Evolutionary conservation across 345 rosid species (phyloP), one percentile per base, ranked within the genome.

Genomic region (Psidium guajava): DNA sequence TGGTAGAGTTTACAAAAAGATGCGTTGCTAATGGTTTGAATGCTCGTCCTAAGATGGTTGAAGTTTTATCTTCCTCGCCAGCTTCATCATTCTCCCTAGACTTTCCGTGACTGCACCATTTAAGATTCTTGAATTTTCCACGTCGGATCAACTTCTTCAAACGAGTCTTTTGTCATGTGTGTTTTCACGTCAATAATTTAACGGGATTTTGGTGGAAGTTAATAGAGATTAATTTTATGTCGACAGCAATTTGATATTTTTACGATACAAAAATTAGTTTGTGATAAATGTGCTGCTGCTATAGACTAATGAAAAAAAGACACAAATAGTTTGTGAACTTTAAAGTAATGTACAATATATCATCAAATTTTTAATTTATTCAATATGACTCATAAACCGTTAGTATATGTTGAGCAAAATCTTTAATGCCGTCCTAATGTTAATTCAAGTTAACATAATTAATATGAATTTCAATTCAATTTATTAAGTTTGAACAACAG

Each of bases 281-380:
- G 8, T n/a, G 8, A n/a, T 12, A n/a, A 59, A 59, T n/a, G 36
- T 0, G 6, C 0, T 8, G 28, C 2, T 0, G 0, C 13, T 27
- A 14, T 61, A 2, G 6, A 13, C 27, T 27, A 32, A 61, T 61
- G 40, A 7, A 27, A 61, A 61, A 61, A 14, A 13, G 15, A 14
- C 28, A 14, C 13, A 27, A 14, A 61, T 61, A 0, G 0, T 27
- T 1, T 1, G 1, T 27, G 32, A 61, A 59, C 27, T 59, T 59
- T 27, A 4, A 0, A 59, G 2, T 13, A 6, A 59, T 0, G 2
- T 6, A 18, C 0, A 27, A 61, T 2, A 9, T 13, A 14, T 6
- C 6, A 2, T 6, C 14, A 27, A 27, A 13, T 0, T 13, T 59
- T 59, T 59, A 58, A n/a, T 58, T 59, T 59, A 27, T 27, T 59